Evolutionary conservation across 306 rosid genomes (phyloP), one percentile per base, ranked within the genome.

Genomic region (Lagenaria siceraria): DNA sequence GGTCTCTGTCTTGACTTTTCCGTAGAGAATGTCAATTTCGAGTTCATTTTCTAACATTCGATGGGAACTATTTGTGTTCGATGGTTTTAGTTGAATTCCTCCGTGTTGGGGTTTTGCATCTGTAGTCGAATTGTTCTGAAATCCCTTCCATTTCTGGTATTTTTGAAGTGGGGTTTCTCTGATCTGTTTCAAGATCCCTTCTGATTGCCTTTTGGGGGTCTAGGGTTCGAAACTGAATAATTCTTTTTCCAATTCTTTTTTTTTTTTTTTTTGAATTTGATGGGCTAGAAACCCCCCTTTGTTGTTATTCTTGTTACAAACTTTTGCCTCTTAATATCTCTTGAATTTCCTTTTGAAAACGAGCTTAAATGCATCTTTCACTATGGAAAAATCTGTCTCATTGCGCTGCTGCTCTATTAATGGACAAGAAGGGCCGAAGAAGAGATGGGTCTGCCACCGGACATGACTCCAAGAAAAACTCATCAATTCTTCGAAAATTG

Each of bases 341-440:
- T 53, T 80, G 19, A 75, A 73, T 56, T 18, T 42, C 36, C 10
- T 80, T 79, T 79, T 43, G 52, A 59, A 70, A 58, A 82, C 75
- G 19, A 79, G 85, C 79, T 76, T 86, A 58, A 80, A 89, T 89
- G 94, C 94, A 86, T 87, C 84, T 88, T 33, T 90, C 92, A 82
- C 81, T 88, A 52, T 90, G 95, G 95, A 90, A 90, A 81, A 88
- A 86, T 60, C 82, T 90, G 72, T 83, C 95, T 78, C 95, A 90
- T 58, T 90, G 95, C 68, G 95, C 90, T 53, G 95, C 90, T 70
- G 71, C 95, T 81, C 81, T 87, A 85, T 54, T 90, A 75, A 71
- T 83, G 87, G 95, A 87, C 87, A 94, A 91, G 87, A 91, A 91
- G 90, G 70, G 88, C 82, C 86, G 85, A 77, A 86, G 80, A 77